Conservation (phyloP, 805 yeast species). For the Candida parachauliodes region DNA sequence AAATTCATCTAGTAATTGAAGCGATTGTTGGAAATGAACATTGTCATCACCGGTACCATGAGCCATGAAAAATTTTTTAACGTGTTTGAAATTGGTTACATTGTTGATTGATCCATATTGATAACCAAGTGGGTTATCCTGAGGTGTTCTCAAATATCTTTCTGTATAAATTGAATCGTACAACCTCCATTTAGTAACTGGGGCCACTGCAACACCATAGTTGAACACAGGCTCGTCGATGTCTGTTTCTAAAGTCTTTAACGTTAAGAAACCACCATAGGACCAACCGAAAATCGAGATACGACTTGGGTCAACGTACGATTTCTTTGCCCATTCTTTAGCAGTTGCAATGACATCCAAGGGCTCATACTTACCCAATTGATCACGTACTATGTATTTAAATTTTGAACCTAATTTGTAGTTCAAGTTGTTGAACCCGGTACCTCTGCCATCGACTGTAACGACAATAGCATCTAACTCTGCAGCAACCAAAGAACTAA, state of each 20-base stretch:
- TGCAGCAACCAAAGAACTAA: constrained; percentile 75
- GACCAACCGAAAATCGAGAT: constrained; percentile 89
- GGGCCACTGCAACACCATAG: constrained; percentile 81
- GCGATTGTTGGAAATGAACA: constrained; percentile 72
- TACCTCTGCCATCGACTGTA: constrained; percentile 95
- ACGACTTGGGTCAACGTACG: constrained; percentile 56
- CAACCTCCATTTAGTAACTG: constrained; percentile 74
- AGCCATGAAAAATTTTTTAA: constrained; percentile 60
- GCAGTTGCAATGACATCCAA: constrained; percentile 87
- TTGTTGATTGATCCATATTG: constrained; percentile 40
- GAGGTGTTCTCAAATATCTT: constrained; percentile 63
- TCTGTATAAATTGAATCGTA: constrained; percentile 81
- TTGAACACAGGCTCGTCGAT: constrained; percentile 53
- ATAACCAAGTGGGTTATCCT: constrained; percentile 48
- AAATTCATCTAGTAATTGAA: constrained; percentile 59
- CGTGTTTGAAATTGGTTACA: constrained; percentile 42
- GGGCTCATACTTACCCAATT: constrained; percentile 78
- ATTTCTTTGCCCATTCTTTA: constrained; percentile 55
- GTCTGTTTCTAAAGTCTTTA: constrained; percentile 72
- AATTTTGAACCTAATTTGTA: constrained; percentile 47
- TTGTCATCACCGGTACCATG: constrained; percentile 87
- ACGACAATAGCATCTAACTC: constrained; percentile 81
- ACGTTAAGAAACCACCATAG: constrained; percentile 75
- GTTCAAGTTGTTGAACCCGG: constrained; percentile 74
- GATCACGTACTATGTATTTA: constrained; percentile 76